Evolutionary conservation across 805 yeast species (phyloP).

Genomic region (Candida endomychidarum): DNA sequence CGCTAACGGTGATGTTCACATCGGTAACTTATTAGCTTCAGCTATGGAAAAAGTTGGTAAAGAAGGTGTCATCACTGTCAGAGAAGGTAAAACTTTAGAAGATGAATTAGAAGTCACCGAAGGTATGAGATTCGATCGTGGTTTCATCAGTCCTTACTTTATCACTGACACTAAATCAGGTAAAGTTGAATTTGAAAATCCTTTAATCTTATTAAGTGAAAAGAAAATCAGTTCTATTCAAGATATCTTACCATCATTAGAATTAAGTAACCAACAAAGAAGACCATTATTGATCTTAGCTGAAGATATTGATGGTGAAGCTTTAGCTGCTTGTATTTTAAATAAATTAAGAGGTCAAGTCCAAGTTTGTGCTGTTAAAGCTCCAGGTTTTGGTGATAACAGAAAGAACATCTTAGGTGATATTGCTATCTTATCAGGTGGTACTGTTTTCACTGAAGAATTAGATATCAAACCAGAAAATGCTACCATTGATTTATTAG

Average conservation of each 20-base stretch:
- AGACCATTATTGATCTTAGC: conserved; percentile 92
- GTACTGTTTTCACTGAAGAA: conserved; percentile 90
- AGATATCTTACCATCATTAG: conserved; percentile 90
- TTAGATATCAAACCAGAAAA: conserved; percentile 93
- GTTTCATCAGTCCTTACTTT: conserved; percentile 94
- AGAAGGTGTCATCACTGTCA: conserved; percentile 98
- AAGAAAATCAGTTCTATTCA: conserved; percentile 89
- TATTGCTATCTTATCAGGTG: conserved; percentile 91
- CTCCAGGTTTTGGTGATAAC: conserved; percentile 99
- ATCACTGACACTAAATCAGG: conserved; percentile 90
- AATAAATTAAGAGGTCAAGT: conserved; percentile 98
- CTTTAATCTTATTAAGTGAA: conserved; percentile 80
- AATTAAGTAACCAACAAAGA: conserved; percentile 87
- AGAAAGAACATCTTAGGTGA: conserved; percentile 95
- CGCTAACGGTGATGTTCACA: conserved; percentile 93
- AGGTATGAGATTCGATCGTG: conserved; percentile 98
- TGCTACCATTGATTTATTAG: conserved; percentile 86
- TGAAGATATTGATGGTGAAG: conserved; percentile 97
- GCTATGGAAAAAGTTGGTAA: conserved; percentile 98
- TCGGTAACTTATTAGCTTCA: conserved; percentile 85
- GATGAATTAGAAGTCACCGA: conserved; percentile 93
- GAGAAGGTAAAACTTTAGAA: conserved; percentile 94
- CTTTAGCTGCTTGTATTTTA: conserved; percentile 94
- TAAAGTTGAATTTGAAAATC: conserved; percentile 94
- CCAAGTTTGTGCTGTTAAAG: conserved; percentile 95